Evolutionary conservation across 495 filamentous ascomycete species (phyloP), one percentile per base, ranked within the genome.

Genomic region (Sordaria brevicollis): DNA sequence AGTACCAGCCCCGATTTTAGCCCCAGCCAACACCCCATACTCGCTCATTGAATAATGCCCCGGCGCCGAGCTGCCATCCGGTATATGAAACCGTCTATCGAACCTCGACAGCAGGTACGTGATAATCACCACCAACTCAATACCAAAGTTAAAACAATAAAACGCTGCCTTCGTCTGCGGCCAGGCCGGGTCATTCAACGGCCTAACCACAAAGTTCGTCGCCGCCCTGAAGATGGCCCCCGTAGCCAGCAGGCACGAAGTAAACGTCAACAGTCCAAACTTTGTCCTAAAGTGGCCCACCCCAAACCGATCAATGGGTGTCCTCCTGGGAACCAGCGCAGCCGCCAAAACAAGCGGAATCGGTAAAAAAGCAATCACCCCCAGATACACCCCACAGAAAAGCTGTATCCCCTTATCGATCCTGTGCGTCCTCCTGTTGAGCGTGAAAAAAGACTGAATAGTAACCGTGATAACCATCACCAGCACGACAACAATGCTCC

Each of bases 81-180:
- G 89, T n/a, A 97, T 82, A 71, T 87, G 81, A 77, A 96, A 96
- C 6, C 89, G 85, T 70, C 83, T 82, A 73, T 97, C 93, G 36
- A 94, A 86, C 29, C 92, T 84, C 4, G 81, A 80, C 5, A 91
- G 71, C 2, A 88, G 83, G 76, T 91, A 94, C 4, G 89, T 72
- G 9, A 79, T 79, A 2, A 94, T 85, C 13, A 94, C 86, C 4
- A 89, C 25, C 33, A 93, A 78, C 79, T 97, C 94, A 13, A 93
- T 81, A 1, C 78, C 81, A 72, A 93, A 93, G 76, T 90, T 88
- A 82, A 96, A 93, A 73, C 88, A 75, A 79, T 93, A 97, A 80
- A 95, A 97, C 74, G 86, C 87, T 3, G 87, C 85, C 73, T 90
- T 90, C 70, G 77, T 80, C 71, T 90, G 84, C 71, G 90, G 95